phyloP scores from a whole-genome alignment of 495 filamentous ascomycete species.

The Penicillium canariense region DNA sequence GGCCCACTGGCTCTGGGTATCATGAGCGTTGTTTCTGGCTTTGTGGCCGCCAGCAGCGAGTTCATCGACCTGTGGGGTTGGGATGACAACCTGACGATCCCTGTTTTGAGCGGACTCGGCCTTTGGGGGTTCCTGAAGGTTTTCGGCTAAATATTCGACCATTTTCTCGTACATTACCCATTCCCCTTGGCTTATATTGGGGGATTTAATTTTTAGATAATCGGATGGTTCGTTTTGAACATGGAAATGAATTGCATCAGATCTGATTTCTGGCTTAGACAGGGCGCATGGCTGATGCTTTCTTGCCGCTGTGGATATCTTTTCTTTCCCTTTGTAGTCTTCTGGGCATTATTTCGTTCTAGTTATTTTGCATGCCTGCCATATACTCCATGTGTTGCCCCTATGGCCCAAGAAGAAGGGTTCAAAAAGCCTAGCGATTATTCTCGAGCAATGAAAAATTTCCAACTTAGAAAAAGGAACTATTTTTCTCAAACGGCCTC shows the following conservation, averaged over 20 bases:
- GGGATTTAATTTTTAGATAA: slow-evolving; percentile 19
- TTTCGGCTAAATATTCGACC: slow-evolving; percentile 56
- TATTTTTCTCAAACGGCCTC: too few species aligned
- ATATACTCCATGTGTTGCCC: neutral
- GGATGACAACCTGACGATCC: slow-evolving; percentile 98
- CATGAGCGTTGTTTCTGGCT: slow-evolving; percentile 82
- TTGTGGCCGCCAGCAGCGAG: slow-evolving; percentile 85
- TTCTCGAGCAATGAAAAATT: neutral
- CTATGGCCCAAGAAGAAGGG: neutral
- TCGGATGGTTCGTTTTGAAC: slow-evolving; percentile 7
- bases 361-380: neutral
- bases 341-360: neutral
- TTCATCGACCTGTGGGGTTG: slow-evolving; percentile 85
- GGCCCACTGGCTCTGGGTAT: slow-evolving; percentile 76
- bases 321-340: slow-evolving; percentile 1
- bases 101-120: slow-evolving; percentile 82
- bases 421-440: neutral
- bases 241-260: slow-evolving; percentile 22
- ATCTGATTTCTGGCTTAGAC: slow-evolving; percentile 18
- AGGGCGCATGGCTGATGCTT: slow-evolving; percentile 1
- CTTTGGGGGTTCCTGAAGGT: slow-evolving; percentile 92
- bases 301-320: slow-evolving; percentile 10
- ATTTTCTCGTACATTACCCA: slow-evolving; percentile 3
- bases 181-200: slow-evolving; percentile 1
- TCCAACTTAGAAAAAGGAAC: neutral